Base-by-base conservation (phyloP, 805 yeast genomes). In the Lipomyces chichibuensis region DNA sequence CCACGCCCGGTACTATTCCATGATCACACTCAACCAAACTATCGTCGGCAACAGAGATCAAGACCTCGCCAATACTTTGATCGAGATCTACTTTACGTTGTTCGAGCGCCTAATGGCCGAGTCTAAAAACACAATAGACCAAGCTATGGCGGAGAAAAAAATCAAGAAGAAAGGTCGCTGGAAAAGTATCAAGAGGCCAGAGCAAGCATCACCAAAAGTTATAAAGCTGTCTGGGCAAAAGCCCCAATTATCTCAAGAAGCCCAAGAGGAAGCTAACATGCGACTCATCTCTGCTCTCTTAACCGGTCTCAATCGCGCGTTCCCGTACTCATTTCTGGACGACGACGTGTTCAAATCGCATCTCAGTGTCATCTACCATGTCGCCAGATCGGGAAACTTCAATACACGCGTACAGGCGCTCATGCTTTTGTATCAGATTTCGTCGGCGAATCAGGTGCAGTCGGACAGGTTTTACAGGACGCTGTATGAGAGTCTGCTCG, bases 301-400 rank as follows among this genome's bases (percentile, higher is more conserved):
- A 71, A 92, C 99, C 0, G 99, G 99, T 72, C 85, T 95, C 66
- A 95, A 95, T 77, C 90, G 99, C 80, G 93, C 98, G 0, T 94
- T 91, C 83, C 98, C 98, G 64, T 95, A 91, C 77, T 87, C 97
- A 1, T 84, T 87, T 70, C 81, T 95, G 63, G 84, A 87, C 51
- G 87, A 88, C 35, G 84, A 85, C 6, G 91, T 88, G 75, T 79
- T 80, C 62, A 85, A 87, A 71, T 82, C 84, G 68, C 98, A 95
- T 79, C 81, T 94, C 75, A 89, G 91, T 75, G 88, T 96, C 0
- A 80, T 95, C 65, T 95, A 89, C 83, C 87, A 86, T 74, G 94
- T 94, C 76, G 93, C 98, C 4, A 98, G 94, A 77, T 89, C 97
- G 20, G 87, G 97, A 32, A 95, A 95, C 77, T 93, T 94, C 82